A percentile compares a stretch with the other conserved stretches of the same genome.
Evolutionary conservation across 2,329 filamentous ascomycete genomes (phyloP).

Genomic region (Hysterium pulicare): DNA sequence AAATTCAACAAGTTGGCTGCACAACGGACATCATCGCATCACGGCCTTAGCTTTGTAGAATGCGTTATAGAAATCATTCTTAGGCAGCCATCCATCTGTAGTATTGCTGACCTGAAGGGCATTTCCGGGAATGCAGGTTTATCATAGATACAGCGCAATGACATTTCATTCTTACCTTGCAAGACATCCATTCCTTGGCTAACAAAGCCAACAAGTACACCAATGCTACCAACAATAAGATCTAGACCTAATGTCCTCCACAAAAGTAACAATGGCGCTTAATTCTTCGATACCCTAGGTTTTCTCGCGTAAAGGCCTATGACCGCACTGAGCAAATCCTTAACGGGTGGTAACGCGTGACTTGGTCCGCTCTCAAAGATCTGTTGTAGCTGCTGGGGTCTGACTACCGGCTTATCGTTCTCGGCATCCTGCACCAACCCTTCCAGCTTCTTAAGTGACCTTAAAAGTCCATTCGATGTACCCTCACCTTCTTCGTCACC

Average conservation of each 20-base stretch:
- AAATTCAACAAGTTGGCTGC: no score
- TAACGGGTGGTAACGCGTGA: slow-evolving; percentile 67
- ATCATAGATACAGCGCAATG: no score
- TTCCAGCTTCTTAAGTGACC: background rate
- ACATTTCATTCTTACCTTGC: no score
- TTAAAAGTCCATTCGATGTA: background rate
- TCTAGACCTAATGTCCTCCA: background rate
- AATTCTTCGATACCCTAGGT: slow-evolving; percentile 28
- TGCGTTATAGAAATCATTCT: no score
- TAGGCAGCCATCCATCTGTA: no score
- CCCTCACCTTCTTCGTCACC: slow-evolving; percentile 33
- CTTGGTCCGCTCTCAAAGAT: slow-evolving; percentile 68
- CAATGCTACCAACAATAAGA: no score
- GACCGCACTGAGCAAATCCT: slow-evolving; percentile 73
- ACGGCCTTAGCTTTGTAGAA: no score
- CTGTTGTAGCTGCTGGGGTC: slow-evolving; percentile 64
- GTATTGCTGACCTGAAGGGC: no score
- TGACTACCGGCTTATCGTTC: slow-evolving; percentile 58
- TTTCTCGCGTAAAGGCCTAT: slow-evolving; percentile 62
- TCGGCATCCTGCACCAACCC: slow-evolving; percentile 29
- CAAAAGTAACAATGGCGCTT: background rate
- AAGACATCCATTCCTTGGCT: no score
- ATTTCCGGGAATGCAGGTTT: no score
- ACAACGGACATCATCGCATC: no score
- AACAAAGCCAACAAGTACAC: no score